These are phyloP conservation scores for Zymoseptoria crescenta DNA, from an alignment of 2,329 filamentous ascomycete species.

Conservation along the genomic window DNA sequence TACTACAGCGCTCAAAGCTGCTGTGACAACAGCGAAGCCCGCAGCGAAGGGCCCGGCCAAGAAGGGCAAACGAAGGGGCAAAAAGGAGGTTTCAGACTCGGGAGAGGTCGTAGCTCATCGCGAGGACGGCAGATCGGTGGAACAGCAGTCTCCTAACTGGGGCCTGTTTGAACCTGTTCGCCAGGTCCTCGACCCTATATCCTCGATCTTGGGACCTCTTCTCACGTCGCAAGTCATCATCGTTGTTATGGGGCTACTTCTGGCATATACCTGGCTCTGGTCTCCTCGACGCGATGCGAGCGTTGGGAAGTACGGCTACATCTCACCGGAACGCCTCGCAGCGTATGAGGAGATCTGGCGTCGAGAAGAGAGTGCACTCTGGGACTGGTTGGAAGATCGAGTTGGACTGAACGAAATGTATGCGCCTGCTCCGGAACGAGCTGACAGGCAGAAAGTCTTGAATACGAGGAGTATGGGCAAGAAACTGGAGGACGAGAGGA, in stretches of 20 bases:
- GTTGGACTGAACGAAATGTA: slow-evolving; percentile 58
- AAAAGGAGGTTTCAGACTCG: slow-evolving; percentile 46
- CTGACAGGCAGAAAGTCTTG: slow-evolving; percentile 23
- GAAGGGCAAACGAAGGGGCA: slow-evolving; percentile 43
- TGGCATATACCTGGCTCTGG: slow-evolving; percentile 62
- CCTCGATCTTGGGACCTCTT: slow-evolving; percentile 62
- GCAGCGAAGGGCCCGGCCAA: slow-evolving; percentile 40
- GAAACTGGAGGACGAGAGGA: slow-evolving; percentile 46
- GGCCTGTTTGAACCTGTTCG: slow-evolving; percentile 74
- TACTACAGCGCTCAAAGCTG: slow-evolving; percentile 63
- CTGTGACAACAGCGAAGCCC: slow-evolving; percentile 56
- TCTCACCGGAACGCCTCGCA: slow-evolving; percentile 58
- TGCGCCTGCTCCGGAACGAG: slow-evolving; percentile 16
- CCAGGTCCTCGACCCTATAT: slow-evolving; percentile 59
- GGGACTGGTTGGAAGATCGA: slow-evolving; percentile 88
- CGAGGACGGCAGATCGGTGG: slow-evolving; percentile 23
- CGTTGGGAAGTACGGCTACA: slow-evolving; percentile 34
- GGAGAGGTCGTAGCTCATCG: slow-evolving; percentile 32
- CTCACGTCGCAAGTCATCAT: slow-evolving; percentile 72
- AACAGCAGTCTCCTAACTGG: slow-evolving; percentile 50
- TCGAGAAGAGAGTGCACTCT: slow-evolving; percentile 77
- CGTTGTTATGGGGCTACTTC: slow-evolving; percentile 61
- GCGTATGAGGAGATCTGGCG: slow-evolving; percentile 94
- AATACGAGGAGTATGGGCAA: slow-evolving; percentile 20
- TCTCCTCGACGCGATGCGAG: slow-evolving; percentile 24